phyloP scores from a whole-genome alignment of 352 stramenopile genomes.

The Pythium scleroteichum region DNA sequence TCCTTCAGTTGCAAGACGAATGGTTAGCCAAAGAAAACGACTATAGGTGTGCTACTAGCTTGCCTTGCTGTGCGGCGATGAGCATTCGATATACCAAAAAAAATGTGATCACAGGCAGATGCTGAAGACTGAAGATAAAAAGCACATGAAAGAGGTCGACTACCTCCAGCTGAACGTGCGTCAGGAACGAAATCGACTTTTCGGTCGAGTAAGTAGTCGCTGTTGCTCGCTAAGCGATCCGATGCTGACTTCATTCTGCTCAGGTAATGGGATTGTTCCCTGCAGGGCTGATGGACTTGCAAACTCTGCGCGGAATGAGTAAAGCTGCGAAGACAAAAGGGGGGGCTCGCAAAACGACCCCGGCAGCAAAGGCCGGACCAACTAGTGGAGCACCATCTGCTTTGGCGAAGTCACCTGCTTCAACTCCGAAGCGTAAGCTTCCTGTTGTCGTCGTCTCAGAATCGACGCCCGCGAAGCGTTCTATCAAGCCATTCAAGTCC shows the following conservation, averaged over 20 bases:
- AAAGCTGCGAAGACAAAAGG: slow-evolving; percentile 64
- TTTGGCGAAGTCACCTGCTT: slow-evolving; percentile 17
- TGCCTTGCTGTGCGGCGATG: too few species aligned
- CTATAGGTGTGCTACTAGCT: slow-evolving; percentile 41
- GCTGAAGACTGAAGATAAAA: slow-evolving; percentile 90
- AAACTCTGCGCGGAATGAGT: slow-evolving; percentile 65
- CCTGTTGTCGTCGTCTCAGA: slow-evolving; percentile 11
- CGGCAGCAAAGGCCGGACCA: slow-evolving; percentile 15
- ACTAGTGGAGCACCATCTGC: slow-evolving; percentile 20
- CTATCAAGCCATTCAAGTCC: slow-evolving; percentile 80
- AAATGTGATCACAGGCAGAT: slow-evolving; percentile 54
- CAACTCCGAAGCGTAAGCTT: slow-evolving; percentile 48
- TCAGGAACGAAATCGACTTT: slow-evolving; percentile 85
- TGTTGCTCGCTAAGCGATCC: too few species aligned
- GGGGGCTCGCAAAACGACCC: slow-evolving; percentile 38
- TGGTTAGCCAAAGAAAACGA: slow-evolving; percentile 88
- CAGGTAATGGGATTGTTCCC: slow-evolving; percentile 67
- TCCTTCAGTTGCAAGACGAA: slow-evolving; percentile 65
- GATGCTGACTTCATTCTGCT: not conserved
- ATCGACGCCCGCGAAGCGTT: slow-evolving; percentile 43
- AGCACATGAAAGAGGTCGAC: slow-evolving; percentile 75
- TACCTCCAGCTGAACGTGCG: slow-evolving; percentile 71
- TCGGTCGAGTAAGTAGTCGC: slow-evolving; percentile 65
- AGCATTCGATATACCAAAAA: too few species aligned
- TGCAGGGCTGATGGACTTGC: slow-evolving; percentile 62